Base-by-base conservation (phyloP, 2,329 filamentous ascomycete genomes). In the Clarireedia sp. region DNA sequence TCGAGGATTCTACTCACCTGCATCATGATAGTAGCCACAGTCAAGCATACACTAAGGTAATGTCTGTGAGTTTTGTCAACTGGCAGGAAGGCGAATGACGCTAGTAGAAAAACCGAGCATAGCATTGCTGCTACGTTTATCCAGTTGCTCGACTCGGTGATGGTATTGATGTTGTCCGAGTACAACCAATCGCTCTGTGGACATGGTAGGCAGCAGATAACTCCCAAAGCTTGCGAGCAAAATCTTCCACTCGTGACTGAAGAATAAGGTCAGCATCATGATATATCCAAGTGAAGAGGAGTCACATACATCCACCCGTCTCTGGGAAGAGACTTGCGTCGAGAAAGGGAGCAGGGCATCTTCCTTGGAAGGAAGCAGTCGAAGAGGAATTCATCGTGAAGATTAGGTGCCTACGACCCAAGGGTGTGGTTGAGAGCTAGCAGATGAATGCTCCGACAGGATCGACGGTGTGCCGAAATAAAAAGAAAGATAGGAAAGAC, bases 31-130 rank as follows among this genome's bases (percentile, higher is more conserved):
- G 92, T 82, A 4, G 82, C 88, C 45, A 88, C 71, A 5, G 89
- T 87, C 51, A 97, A 76, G 69, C 90, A 94, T 61, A 96, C 86
- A 68, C 89, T 96, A 38, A 99, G 76, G 67, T 97, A 97, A 70
- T 99, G 94, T 52, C 91, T 84, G 67, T 90, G 83, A 6, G 94
- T 96, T 74, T 89, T 92, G 64, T 95, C 90, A 23, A 89, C 82
- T 0, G 94, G 91, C 21, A 99, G 76, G 14, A 86, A 77, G 3
- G 82, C 74, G 78, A 90, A 97, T 5, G 90, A 95, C 5, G 89
- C 51, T 16, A 97, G 74, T 55, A 97, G 75, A 66, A 94, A 92
- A 16, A 83, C 66, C 59, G 87, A 86, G 63, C 87, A 83, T 48
- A 86, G 72, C 43, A 90, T 78, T 54, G 89, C 83, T 9, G 78